Base-by-base conservation (phyloP, 371 early-diverging fungal genomes). In the Chytridium lagenaria region DNA sequence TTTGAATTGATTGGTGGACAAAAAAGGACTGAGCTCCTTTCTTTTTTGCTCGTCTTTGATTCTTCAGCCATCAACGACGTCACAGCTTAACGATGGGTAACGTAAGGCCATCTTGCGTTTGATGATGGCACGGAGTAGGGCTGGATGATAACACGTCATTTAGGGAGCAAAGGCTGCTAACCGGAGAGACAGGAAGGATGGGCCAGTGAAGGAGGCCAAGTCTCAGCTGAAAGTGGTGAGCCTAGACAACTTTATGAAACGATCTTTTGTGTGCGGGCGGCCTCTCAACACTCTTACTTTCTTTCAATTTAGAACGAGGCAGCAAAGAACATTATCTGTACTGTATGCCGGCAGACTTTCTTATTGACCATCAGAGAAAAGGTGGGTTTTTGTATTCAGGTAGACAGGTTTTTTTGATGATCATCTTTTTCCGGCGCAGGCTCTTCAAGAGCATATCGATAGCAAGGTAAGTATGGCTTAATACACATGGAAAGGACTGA, bases 261-360 rank as follows among this genome's bases (percentile, higher is more conserved):
- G 33, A n/a, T 49, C 34, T n/a, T 15, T 12, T 26, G 2, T 22
- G 12, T 22, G 16, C 49, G 22, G 31, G 69, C n/a, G 7, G 2
- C 10, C 33, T 52, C 34, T 10, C 26, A 50, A 34, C 31, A 16
- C 44, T 44, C n/a, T n/a, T n/a, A n/a, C n/a, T n/a, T n/a, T n/a
- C n/a, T n/a, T n/a, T n/a, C n/a, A n/a, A 16, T 33, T 59, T 63
- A 92, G 91, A 94, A 95, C 78, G 90, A 89, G 68, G 86, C 89
- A 51, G 94, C 94, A 57, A 93, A 90, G 83, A 93, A 81, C 76
- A 89, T 92, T 72, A 85, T 91, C 50, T 95, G 96, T 81, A 77
- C 79, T 50, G 81, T 87, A 10, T 95, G 95, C 85, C 81, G 88
- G 50, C 91, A 92, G 79, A 93, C 94, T 33, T 95, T 94, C 84